Conservation (phyloP, 2,329 filamentous ascomycete genomes). For the Aspergillus versicolor region DNA sequence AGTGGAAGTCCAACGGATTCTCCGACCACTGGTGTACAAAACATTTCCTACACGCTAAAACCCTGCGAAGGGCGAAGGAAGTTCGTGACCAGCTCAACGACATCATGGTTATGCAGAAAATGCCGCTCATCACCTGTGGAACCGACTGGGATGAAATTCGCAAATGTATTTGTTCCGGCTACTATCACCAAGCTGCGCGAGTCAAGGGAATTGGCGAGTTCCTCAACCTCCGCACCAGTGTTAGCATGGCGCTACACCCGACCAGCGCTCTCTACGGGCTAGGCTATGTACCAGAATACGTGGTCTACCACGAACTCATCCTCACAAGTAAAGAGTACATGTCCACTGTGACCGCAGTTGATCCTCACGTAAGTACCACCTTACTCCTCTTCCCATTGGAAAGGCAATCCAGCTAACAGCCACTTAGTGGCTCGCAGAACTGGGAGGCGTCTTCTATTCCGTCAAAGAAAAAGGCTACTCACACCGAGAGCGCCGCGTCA, state of each 20-base stretch:
- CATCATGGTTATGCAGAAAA: constrained; percentile 92
- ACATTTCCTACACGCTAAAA: constrained; percentile 95
- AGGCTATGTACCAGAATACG: constrained; percentile 92
- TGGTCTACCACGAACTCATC: constrained; percentile 97
- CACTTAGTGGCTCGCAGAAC: constrained; percentile 77
- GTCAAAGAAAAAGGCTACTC: constrained; percentile 98
- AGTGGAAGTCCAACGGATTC: constrained; percentile 89
- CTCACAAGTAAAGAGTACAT: constrained; percentile 97
- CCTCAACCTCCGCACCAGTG: constrained; percentile 90
- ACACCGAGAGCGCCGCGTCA: constrained; percentile 77
- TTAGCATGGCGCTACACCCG: constrained; percentile 90
- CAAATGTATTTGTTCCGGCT: constrained; percentile 95
- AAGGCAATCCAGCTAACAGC: constrained; percentile 1
- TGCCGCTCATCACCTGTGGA: constrained; percentile 82
- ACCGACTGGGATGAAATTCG: constrained; percentile 97
- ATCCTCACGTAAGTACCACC: constrained; percentile 64
- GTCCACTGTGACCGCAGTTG: constrained; percentile 92
- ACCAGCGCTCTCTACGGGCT: constrained; percentile 90
- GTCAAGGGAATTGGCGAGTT: constrained; percentile 97
- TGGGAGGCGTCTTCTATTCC: constrained; percentile 95
- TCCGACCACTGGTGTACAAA: constrained; percentile 89
- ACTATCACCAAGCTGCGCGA: constrained; percentile 96
- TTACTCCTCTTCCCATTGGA: background rate
- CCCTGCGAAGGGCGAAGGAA: constrained; percentile 84
- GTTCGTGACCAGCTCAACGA: constrained; percentile 91